These are phyloP conservation scores for Irpex sp. DNA, from an alignment of 1,284 basidiomycete genomes.

Conservation along the genomic window DNA sequence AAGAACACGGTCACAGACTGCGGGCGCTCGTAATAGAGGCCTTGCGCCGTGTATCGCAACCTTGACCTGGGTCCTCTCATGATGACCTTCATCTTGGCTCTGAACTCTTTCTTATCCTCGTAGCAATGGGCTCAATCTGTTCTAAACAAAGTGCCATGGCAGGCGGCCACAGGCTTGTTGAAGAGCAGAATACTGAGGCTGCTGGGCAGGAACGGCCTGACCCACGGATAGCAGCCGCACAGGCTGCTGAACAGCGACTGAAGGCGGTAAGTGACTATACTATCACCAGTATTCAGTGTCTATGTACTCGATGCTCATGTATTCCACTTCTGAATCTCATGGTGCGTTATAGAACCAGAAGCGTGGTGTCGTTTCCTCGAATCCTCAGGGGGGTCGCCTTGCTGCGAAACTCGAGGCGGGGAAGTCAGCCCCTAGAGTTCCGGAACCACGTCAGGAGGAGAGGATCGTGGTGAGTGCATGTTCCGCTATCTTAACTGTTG, in stretches of 20 bases:
- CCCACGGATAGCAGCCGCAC: conserved; percentile 60
- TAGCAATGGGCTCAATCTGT: conserved; percentile 62
- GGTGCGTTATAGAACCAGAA: conserved; percentile 38
- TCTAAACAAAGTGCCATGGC: conserved; percentile 50
- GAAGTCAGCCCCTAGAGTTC: conserved; percentile 42
- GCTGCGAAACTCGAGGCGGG: conserved; percentile 51
- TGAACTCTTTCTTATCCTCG: conserved; percentile 29
- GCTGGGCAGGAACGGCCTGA: conserved; percentile 26
- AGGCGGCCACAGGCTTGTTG: conserved; percentile 48
- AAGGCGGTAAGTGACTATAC: conserved; percentile 45
- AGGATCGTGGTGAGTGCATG: conserved; percentile 55
- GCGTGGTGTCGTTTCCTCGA: conserved; percentile 55
- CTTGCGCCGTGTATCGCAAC: background rate
- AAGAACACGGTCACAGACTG: background rate
- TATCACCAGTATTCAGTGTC: too few species aligned
- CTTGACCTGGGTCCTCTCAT: background rate
- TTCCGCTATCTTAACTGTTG: conserved; percentile 6
- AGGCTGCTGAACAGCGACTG: conserved; percentile 65
- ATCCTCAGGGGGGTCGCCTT: conserved; percentile 64
- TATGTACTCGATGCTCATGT: too few species aligned
- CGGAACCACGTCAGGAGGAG: conserved; percentile 51
- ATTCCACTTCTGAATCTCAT: conserved; percentile 5
- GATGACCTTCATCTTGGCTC: background rate
- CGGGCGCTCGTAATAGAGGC: background rate
- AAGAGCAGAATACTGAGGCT: conserved; percentile 17